Percentiles rank a stretch among this genome's conserved stretches.
Evolutionary conservation across 2,329 filamentous ascomycete genomes (phyloP).

Genomic region (Helminthosporium solani): DNA sequence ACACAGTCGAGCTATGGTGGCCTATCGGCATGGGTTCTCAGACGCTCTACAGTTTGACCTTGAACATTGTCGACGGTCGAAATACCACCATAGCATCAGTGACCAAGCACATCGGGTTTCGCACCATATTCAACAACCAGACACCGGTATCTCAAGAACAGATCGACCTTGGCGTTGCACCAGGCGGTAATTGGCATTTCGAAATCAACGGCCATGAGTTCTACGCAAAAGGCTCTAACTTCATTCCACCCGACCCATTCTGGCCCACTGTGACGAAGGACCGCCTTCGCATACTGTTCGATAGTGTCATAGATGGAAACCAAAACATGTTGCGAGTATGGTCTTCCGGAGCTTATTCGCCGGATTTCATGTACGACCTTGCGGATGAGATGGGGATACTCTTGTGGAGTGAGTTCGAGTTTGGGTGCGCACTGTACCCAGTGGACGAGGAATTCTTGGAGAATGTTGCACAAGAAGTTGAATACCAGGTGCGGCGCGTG

Average conservation of each 20-base stretch:
- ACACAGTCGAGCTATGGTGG: conserved; percentile 61
- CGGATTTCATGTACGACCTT: conserved; percentile 63
- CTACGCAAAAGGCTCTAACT: conserved; percentile 65
- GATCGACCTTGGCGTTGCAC: conserved; percentile 55
- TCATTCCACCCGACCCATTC: conserved; percentile 64
- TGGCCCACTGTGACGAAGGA: conserved; percentile 60
- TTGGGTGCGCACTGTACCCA: conserved; percentile 62
- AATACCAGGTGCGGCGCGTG: conserved; percentile 61
- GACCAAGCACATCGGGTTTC: conserved; percentile 60
- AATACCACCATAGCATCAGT: conserved; percentile 46
- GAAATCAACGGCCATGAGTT: conserved; percentile 65
- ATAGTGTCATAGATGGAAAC: conserved; percentile 58
- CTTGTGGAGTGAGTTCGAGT: conserved; percentile 65
- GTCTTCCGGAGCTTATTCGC: conserved; percentile 61
- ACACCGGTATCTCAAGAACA: conserved; percentile 56
- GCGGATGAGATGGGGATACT: conserved; percentile 60
- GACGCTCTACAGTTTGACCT: conserved; percentile 57
- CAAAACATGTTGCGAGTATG: conserved; percentile 67
- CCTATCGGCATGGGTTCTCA: conserved; percentile 59
- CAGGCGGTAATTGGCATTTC: conserved; percentile 63
- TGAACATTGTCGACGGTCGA: conserved; percentile 47
- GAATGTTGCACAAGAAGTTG: conserved; percentile 57
- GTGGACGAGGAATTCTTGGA: conserved; percentile 55
- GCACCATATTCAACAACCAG: conserved; percentile 62
- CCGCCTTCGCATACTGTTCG: conserved; percentile 55